A percentile compares a stretch with the other conserved stretches of the same genome.
Conservation (phyloP, 2,329 filamentous ascomycete species). For the Sporothrix globosa region DNA sequence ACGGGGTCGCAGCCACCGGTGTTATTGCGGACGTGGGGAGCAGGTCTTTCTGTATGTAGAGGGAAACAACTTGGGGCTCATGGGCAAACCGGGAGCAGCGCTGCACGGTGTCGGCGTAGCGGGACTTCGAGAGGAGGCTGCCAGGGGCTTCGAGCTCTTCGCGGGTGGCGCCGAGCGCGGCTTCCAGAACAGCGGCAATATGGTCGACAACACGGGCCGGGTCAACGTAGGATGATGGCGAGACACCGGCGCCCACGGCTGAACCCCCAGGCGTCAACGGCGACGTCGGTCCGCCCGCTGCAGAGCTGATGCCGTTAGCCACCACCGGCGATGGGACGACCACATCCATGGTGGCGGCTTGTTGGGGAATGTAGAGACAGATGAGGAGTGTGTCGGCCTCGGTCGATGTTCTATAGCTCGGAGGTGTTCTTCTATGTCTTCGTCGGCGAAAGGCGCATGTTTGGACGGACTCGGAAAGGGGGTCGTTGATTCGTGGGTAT, state of each 20-base stretch:
- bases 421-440: slow-evolving; percentile 31
- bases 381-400: background rate
- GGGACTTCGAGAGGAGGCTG: slow-evolving; percentile 76
- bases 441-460: slow-evolving; percentile 30
- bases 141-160: slow-evolving; percentile 78
- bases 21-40: slow-evolving; percentile 11
- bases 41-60: slow-evolving; percentile 86
- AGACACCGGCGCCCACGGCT: slow-evolving; percentile 21
- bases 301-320: slow-evolving; percentile 51
- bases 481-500: slow-evolving; percentile 10
- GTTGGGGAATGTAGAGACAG: background rate
- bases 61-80: slow-evolving; percentile 79
- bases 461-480: slow-evolving; percentile 23
- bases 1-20: background rate
- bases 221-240: slow-evolving; percentile 63
- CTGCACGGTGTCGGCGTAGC: slow-evolving; percentile 77
- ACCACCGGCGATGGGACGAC: slow-evolving; percentile 50
- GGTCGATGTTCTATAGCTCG: slow-evolving; percentile 20
- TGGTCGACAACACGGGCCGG: slow-evolving; percentile 72
- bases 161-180: slow-evolving; percentile 73
- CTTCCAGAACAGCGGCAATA: slow-evolving; percentile 69
- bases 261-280: slow-evolving; percentile 13
- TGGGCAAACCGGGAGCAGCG: slow-evolving; percentile 87
- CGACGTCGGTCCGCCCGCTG: slow-evolving; percentile 10
- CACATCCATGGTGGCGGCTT: slow-evolving; percentile 53